phyloP scores from a whole-genome alignment of 495 filamentous ascomycete genomes.

The Penicillium egyptiacum region DNA sequence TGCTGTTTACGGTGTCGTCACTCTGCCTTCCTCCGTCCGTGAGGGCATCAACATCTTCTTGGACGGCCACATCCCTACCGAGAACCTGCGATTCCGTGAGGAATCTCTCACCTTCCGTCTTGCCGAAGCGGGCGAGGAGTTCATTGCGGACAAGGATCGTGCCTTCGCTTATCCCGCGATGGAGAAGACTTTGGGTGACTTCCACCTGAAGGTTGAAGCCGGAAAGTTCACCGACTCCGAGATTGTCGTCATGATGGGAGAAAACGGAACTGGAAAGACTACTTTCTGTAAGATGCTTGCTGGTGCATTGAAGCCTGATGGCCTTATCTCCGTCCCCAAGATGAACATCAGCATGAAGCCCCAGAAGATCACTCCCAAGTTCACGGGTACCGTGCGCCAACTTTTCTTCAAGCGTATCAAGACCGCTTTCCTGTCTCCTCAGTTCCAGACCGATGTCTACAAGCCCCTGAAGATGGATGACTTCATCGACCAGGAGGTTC shows the following conservation, averaged over 20 bases:
- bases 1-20: slow-evolving; percentile 97
- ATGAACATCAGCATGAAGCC: slow-evolving; percentile 99
- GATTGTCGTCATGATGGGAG: slow-evolving; percentile 99
- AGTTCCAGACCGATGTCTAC: slow-evolving; percentile 99
- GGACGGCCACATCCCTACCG: slow-evolving; percentile 94
- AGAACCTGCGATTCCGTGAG: slow-evolving; percentile 97
- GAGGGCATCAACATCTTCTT: slow-evolving; percentile 99
- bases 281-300: slow-evolving; percentile 97
- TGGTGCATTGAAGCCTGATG: slow-evolving; percentile 87
- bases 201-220: slow-evolving; percentile 77
- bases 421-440: slow-evolving; percentile 88
- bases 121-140: slow-evolving; percentile 88
- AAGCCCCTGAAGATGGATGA: slow-evolving; percentile 97
- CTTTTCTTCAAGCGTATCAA: slow-evolving; percentile 98
- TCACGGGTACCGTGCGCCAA: slow-evolving; percentile 90
- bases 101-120: slow-evolving; percentile 97
- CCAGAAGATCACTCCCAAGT: slow-evolving; percentile 98
- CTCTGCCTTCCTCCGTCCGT: slow-evolving; percentile 88
- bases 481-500: slow-evolving; percentile 99
- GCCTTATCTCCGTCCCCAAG: slow-evolving; percentile 68
- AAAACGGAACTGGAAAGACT: slow-evolving; percentile 94
- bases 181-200: slow-evolving; percentile 90
- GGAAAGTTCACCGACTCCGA: slow-evolving; percentile 96
- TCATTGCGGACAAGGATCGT: slow-evolving; percentile 77
- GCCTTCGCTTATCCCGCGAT: slow-evolving; percentile 85